These are phyloP conservation scores for Ceratocystiopsis minuta DNA, from an alignment of 2,329 filamentous ascomycete species.

Conservation along the genomic window DNA sequence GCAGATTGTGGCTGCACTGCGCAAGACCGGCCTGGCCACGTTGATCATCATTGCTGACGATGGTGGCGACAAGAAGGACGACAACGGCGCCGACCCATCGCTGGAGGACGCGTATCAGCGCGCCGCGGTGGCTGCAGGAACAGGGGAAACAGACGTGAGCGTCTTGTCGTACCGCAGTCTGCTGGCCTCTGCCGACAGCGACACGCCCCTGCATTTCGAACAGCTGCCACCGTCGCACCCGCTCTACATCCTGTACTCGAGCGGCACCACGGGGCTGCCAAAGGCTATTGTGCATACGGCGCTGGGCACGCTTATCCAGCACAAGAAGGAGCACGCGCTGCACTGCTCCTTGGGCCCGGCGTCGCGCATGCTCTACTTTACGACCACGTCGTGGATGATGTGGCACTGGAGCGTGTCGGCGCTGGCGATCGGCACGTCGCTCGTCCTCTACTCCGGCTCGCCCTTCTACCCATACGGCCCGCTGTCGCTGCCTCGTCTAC, in stretches of 20 bases:
- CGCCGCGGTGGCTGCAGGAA: too few relatives aligned
- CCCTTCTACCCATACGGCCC: conserved; percentile 69
- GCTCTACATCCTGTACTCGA: conserved; percentile 85
- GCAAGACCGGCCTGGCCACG: conserved; percentile 39
- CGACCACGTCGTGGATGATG: conserved; percentile 92
- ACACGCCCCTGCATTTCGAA: conserved; percentile 43
- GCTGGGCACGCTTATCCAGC: conserved; percentile 77
- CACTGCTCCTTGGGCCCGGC: conserved; percentile 62
- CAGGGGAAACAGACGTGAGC: too few relatives aligned
- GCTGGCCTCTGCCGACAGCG: conserved; percentile 22
- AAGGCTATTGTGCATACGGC: conserved; percentile 93
- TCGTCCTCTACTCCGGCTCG: conserved; percentile 83
- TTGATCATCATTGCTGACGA: conserved; percentile 51
- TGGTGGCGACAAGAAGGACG: conserved; percentile 7
- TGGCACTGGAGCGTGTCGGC: conserved; percentile 93
- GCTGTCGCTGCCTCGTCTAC: conserved; percentile 64
- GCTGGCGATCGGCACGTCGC: conserved; percentile 62
- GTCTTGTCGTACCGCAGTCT: conserved; percentile 25
- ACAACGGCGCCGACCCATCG: conserved; percentile 20
- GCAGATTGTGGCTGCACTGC: conserved; percentile 54
- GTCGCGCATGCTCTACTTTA: conserved; percentile 80
- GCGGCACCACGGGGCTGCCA: conserved; percentile 69
- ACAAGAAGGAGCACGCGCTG: conserved; percentile 89
- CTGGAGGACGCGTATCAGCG: too few relatives aligned
- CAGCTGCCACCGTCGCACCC: conserved; percentile 74